phyloP scores from a whole-genome alignment of 75 land plant species.

The Cupressus sempervirens region DNA sequence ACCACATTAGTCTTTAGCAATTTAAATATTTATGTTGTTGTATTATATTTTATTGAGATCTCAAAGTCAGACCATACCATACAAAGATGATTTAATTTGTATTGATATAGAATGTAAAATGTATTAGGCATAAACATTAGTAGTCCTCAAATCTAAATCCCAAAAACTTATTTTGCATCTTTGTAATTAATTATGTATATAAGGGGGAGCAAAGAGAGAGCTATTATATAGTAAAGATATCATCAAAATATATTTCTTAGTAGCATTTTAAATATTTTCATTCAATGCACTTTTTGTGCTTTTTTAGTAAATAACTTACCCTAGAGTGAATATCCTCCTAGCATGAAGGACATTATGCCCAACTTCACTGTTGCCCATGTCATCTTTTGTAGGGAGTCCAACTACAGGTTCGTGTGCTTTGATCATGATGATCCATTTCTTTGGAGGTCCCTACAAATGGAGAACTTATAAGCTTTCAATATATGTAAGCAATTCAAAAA shows the following conservation, averaged over 20 bases:
- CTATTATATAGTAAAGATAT: neutral
- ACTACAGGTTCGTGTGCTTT: slow-evolving; percentile 90
- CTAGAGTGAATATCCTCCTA: slow-evolving; percentile 88
- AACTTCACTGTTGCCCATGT: slow-evolving; percentile 99
- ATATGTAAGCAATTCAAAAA: neutral
- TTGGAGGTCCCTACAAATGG: slow-evolving; percentile 60
- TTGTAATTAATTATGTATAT: neutral
- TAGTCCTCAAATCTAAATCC: neutral
- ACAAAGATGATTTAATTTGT: neutral
- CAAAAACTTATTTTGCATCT: neutral
- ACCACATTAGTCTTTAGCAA: too few species aligned
- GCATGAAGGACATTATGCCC: slow-evolving; percentile 98
- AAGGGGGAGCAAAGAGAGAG: neutral
- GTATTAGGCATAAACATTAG: too few species aligned
- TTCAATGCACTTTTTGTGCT: neutral
- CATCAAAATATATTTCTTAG: neutral
- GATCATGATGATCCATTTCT: slow-evolving; percentile 76
- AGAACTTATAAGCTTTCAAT: neutral
- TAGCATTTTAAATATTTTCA: neutral
- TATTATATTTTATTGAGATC: too few species aligned
- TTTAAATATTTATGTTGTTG: too few species aligned
- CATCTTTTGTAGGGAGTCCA: slow-evolving; percentile 94
- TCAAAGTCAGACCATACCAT: neutral
- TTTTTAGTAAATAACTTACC: slow-evolving; percentile 34
- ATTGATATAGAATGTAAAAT: too few species aligned